These are phyloP conservation scores for Suillus paluster DNA, from an alignment of 768 basidiomycete species.

Conservation along the genomic window DNA sequence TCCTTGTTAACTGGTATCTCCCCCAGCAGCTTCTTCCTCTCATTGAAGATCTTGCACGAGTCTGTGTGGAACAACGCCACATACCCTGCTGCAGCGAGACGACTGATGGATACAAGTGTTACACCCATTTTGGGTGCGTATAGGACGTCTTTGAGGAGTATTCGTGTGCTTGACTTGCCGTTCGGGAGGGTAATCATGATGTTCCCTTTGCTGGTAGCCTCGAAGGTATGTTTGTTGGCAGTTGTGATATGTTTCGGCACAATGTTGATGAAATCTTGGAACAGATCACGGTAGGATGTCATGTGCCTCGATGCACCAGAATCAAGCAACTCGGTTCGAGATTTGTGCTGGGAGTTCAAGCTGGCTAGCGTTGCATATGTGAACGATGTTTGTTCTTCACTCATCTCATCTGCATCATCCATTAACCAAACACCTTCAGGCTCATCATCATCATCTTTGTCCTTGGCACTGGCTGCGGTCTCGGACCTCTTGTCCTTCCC, in stretches of 20 bases:
- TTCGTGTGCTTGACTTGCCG: conserved; percentile 7
- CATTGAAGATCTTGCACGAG: conserved; percentile 16
- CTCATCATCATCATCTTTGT: neutral
- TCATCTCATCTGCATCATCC: neutral
- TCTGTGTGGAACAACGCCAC: conserved; percentile 15
- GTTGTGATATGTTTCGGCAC: conserved; percentile 31
- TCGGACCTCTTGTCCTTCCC: neutral
- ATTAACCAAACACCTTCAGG: neutral
- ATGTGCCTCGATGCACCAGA: neutral
- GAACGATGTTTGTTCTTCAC: neutral
- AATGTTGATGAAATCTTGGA: conserved; percentile 12
- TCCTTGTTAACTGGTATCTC: conserved; percentile 18
- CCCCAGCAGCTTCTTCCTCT: conserved; percentile 16
- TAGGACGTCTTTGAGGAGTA: conserved; percentile 20
- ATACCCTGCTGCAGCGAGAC: conserved; percentile 11
- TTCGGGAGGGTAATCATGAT: conserved; percentile 28
- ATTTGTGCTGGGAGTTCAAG: neutral
- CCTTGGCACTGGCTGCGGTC: neutral
- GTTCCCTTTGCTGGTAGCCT: conserved; percentile 25
- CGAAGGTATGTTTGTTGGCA: conserved; percentile 28
- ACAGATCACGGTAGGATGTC: neutral
- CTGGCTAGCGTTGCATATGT: neutral
- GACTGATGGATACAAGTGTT: conserved; percentile 21
- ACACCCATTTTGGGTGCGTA: conserved; percentile 23
- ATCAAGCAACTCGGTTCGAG: neutral